Conservation (phyloP, 306 rosid species). For the Gillenia trifoliata region DNA sequence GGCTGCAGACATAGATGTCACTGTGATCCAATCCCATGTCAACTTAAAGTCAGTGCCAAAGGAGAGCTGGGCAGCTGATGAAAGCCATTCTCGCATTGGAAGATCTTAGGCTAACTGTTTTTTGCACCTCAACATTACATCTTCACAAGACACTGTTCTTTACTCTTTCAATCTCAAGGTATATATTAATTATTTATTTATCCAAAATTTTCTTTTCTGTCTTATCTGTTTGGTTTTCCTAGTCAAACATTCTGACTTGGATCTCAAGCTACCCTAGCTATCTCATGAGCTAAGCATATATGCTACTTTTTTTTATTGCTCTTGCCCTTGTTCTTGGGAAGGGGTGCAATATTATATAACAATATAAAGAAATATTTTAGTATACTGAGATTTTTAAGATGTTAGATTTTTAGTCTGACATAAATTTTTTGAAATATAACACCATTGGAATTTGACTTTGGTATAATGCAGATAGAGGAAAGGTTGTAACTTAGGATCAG, state of each 20-base stretch:
- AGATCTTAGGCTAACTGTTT: constrained; percentile 66
- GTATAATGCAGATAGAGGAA: constrained; percentile 83
- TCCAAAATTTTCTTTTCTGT: neutral
- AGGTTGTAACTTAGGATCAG: constrained; percentile 64
- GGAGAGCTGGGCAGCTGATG: constrained; percentile 59
- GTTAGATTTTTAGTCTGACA: neutral
- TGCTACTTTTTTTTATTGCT: neutral
- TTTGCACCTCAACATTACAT: constrained; percentile 84
- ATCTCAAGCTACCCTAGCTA: constrained; percentile 32
- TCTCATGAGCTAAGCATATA: neutral
- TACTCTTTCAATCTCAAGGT: constrained; percentile 98
- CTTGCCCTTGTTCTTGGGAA: neutral
- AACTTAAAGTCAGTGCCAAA: constrained; percentile 70
- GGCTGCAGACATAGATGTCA: constrained; percentile 57
- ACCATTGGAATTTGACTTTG: constrained; percentile 15
- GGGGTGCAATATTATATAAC: neutral
- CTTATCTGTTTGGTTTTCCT: neutral
- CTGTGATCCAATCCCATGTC: constrained; percentile 86
- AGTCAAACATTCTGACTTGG: constrained; percentile 60
- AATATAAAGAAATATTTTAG: too few species aligned
- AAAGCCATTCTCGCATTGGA: constrained; percentile 74
- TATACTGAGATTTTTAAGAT: too few species aligned
- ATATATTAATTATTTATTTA: constrained; percentile 25
- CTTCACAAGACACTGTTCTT: constrained; percentile 51
- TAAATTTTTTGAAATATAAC: too few species aligned